Base-by-base conservation (phyloP, 2,329 filamentous ascomycete genomes). In the Xylariaceae sp. region DNA sequence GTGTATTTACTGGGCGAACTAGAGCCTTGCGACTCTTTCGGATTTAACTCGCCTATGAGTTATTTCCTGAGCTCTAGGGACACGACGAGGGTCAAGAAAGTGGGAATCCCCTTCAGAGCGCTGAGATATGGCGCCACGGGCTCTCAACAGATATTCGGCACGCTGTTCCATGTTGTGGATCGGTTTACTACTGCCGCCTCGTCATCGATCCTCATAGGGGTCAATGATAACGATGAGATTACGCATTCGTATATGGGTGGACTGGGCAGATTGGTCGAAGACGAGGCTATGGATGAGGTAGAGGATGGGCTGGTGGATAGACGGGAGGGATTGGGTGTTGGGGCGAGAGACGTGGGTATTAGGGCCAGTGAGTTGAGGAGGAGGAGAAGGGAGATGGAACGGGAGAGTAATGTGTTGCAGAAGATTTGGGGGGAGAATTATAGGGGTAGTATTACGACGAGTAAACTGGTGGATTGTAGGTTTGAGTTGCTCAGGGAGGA, bases 391-490 rank as follows among this genome's bases (percentile, higher is more conserved):
- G 31, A 3, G 51, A 42, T 43, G 33, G 46, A 22, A 28, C 53
- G 54, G 2, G 54, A 60, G 48, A 64, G 65, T 31, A 67, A 69
- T 65, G 62, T 75, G 14, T 68, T 79, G 59, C 73, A 77, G 63
- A 75, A 73, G 66, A 72, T 78, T 34, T 79, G 76, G 76, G 67
- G 67, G 40, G 72, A 74, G 5, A 77, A 75, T 71, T 68, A 75
- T 51, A 60, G 69, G 19, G 74, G 73, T 16, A 73, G 66, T 41
- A 70, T 28, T 28, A 28, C 22, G 22, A 28, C 22, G 22, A 28
- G 22, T 28, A 28, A 28, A 7, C 7, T 28, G 22, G 22, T 28
- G 7, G 22, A 28, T 28, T 28, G 22, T 7, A 28, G 7, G 60
- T 77, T 78, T 55, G 48, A 74, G 45, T 66, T 78, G 62, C 69